These are phyloP conservation scores for Cercospora sp. DNA, from an alignment of 2,329 filamentous ascomycete genomes.

Conservation along the genomic window DNA sequence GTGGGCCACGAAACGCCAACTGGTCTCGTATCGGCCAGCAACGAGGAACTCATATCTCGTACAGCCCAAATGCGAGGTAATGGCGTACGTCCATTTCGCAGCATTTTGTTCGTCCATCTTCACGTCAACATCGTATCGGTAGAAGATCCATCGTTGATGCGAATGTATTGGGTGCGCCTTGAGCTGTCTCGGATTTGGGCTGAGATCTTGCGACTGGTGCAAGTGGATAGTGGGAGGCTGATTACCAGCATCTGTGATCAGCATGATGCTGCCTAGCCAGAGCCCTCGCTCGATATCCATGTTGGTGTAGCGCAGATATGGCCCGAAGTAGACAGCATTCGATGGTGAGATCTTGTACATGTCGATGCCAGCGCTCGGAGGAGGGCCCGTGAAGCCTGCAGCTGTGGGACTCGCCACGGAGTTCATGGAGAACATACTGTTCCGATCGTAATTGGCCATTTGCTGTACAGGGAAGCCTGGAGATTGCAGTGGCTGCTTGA, in stretches of 20 bases:
- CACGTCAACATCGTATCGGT: conserved; percentile 88
- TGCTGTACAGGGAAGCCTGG: conserved; percentile 76
- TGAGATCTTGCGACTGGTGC: conserved; percentile 85
- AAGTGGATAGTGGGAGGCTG: conserved; percentile 96
- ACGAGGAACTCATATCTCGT: conserved; percentile 98
- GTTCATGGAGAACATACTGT: conserved; percentile 81
- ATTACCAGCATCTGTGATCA: conserved; percentile 79
- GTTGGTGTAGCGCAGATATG: conserved; percentile 92
- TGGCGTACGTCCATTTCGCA: conserved; percentile 95
- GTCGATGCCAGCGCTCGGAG: conserved; percentile 83
- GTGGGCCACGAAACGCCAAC: conserved; percentile 94
- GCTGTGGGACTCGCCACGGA: conserved; percentile 71
- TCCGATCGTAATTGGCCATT: conserved; percentile 74
- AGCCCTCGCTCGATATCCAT: conserved; percentile 91
- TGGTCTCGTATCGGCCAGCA: conserved; percentile 83
- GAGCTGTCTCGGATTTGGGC: conserved; percentile 83
- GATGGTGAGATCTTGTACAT: conserved; percentile 92
- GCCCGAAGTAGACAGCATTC: conserved; percentile 97
- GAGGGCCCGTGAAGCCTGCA: conserved; percentile 85
- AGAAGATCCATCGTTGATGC: conserved; percentile 94
- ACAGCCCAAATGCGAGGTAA: conserved; percentile 94
- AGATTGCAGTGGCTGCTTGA: conserved; percentile 70
- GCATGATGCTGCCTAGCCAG: conserved; percentile 91
- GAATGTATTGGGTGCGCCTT: conserved; percentile 78
- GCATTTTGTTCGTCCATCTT: conserved; percentile 77